These are phyloP conservation scores for Sanghuangporus sanghuang DNA, from an alignment of 1,284 basidiomycete species.

Conservation along the genomic window DNA sequence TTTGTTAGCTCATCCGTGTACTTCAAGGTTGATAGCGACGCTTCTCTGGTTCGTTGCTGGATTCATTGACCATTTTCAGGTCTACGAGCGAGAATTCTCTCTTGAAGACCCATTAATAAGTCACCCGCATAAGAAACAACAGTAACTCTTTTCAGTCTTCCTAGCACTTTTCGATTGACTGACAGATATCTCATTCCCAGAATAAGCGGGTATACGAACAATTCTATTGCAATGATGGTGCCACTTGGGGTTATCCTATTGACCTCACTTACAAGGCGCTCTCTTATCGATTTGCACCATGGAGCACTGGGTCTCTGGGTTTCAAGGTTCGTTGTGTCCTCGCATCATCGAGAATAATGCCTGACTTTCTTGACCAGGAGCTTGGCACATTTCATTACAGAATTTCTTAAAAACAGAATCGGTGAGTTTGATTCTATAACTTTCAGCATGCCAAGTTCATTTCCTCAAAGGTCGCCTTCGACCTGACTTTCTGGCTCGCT, in stretches of 20 bases:
- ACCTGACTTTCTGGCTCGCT: constrained; percentile 65
- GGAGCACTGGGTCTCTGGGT: constrained; percentile 45
- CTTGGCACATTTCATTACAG: constrained; percentile 44
- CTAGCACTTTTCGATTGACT: background rate
- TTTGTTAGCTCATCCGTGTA: background rate
- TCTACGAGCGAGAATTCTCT: constrained; percentile 51
- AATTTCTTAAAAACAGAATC: constrained; percentile 53
- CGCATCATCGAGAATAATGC: background rate
- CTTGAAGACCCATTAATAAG: constrained; percentile 47
- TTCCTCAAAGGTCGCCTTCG: constrained; percentile 48
- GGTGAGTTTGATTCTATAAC: constrained; percentile 31
- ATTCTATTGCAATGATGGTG: constrained; percentile 38
- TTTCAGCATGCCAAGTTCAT: background rate
- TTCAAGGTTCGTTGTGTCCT: constrained; percentile 34
- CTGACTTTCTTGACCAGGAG: constrained; percentile 30
- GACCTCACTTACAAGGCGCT: constrained; percentile 36
- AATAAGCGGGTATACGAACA: constrained; percentile 43
- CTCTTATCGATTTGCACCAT: constrained; percentile 51
- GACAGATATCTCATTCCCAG: constrained; percentile 27
- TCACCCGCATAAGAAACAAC: constrained; percentile 44
- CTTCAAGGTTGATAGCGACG: constrained; percentile 39
- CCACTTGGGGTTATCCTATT: constrained; percentile 37
- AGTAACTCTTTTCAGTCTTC: constrained; percentile 29
- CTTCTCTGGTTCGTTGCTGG: constrained; percentile 15
- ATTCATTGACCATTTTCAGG: constrained; percentile 22